A percentile compares a stretch with the other conserved stretches of the same genome.
These are phyloP conservation scores for Ilyonectria robusta DNA, from an alignment of 2,329 filamentous ascomycete species.

Conservation along the genomic window DNA sequence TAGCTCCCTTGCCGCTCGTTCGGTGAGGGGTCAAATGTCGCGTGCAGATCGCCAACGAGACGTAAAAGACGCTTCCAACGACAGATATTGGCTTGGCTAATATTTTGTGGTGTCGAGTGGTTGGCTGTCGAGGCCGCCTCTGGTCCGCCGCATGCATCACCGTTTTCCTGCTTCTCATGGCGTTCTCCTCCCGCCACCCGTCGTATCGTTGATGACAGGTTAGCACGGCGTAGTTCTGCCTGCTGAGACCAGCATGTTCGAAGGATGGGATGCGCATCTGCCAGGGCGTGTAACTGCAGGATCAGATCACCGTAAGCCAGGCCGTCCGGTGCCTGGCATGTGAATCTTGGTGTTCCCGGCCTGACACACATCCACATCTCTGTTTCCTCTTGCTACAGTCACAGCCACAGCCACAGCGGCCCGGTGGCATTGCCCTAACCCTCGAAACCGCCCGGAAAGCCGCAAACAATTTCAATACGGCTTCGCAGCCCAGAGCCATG, in stretches of 20 bases:
- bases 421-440: not conserved
- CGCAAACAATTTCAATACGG: not conserved
- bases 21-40: slow-evolving; percentile 30
- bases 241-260: not conserved
- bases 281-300: slow-evolving; percentile 18
- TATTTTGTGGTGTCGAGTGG: slow-evolving; percentile 1
- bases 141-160: not conserved
- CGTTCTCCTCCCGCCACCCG: not conserved
- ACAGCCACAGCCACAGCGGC: not conserved
- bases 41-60: slow-evolving; percentile 13
- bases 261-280: not conserved
- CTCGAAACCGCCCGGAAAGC: not conserved
- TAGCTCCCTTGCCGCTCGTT: slow-evolving; percentile 34
- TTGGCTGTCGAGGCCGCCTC: not conserved
- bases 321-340: slow-evolving; percentile 28
- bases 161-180: not conserved
- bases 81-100: not conserved
- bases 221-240: not conserved
- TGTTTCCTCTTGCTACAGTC: not conserved
- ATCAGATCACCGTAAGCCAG: slow-evolving; percentile 18
- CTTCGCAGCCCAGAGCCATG: not conserved
- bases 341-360: slow-evolving; percentile 18
- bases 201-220: slow-evolving; percentile 3
- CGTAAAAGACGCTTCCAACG: not conserved
- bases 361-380: not conserved